Evolutionary conservation across 2,329 filamentous ascomycete species (phyloP).

Genomic region (Neofusicoccum kwambonambiense): DNA sequence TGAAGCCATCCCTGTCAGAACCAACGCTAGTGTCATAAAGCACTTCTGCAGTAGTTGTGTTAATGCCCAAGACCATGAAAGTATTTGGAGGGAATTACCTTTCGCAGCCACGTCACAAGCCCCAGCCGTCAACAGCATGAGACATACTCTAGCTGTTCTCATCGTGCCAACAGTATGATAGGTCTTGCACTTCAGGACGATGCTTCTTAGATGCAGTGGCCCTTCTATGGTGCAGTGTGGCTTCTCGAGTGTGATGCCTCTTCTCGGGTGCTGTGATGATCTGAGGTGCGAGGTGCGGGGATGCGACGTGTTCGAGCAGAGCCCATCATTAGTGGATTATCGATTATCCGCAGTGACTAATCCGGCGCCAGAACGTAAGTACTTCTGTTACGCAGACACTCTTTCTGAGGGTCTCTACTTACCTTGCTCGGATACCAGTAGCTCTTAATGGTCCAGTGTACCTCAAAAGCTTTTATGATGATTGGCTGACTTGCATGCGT

Average conservation of each 20-base stretch:
- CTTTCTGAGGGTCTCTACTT: too few species aligned
- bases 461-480: too few species aligned
- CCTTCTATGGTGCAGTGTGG: not conserved
- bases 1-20: not conserved
- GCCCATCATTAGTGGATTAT: not conserved
- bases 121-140: constrained; percentile 14
- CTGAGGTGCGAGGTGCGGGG: not conserved
- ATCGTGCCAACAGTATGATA: constrained; percentile 6
- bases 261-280: not conserved
- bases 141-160: constrained; percentile 8
- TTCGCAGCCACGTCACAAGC: constrained; percentile 15
- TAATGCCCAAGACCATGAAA: not conserved
- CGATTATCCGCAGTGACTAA: not conserved
- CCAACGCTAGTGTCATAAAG: too few species aligned
- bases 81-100: constrained; percentile 17
- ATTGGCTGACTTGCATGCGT: too few species aligned
- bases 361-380: too few species aligned
- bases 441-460: too few species aligned
- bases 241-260: not conserved
- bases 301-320: not conserved
- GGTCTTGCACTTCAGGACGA: not conserved
- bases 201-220: not conserved
- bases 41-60: constrained; percentile 14
- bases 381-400: too few species aligned
- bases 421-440: too few species aligned